A percentile compares a stretch with the other conserved stretches of the same genome.
These are phyloP conservation scores for Mycena epipterygia DNA, from an alignment of 768 basidiomycete genomes.

Conservation along the genomic window DNA sequence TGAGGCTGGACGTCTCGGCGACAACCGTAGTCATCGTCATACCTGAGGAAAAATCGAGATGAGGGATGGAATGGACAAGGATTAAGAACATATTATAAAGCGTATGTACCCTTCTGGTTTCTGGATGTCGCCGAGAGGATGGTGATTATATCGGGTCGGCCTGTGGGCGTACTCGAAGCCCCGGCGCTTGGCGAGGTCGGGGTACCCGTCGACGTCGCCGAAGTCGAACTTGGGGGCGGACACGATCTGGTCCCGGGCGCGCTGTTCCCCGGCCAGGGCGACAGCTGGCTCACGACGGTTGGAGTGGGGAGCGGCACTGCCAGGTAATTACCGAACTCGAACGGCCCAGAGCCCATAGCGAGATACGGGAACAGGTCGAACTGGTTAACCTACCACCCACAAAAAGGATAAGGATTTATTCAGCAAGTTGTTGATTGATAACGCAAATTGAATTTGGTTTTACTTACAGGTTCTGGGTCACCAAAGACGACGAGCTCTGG, in stretches of 20 bases:
- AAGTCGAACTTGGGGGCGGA: background rate
- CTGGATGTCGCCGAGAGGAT: slow-evolving; percentile 34
- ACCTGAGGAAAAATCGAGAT: background rate
- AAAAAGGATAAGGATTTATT: too few relatives aligned
- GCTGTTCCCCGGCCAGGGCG: slow-evolving; percentile 34
- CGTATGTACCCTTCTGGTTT: slow-evolving; percentile 36
- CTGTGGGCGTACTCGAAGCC: background rate
- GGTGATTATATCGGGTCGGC: background rate
- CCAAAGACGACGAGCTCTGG: slow-evolving; percentile 38
- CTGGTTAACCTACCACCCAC: slow-evolving; percentile 32
- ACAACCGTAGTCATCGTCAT: slow-evolving; percentile 30
- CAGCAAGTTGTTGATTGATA: too few relatives aligned
- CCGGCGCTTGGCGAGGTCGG: background rate
- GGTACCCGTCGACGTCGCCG: background rate
- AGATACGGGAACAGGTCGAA: slow-evolving; percentile 37
- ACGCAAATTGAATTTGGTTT: too few relatives aligned
- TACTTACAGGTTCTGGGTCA: slow-evolving; percentile 12
- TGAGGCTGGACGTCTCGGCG: slow-evolving; percentile 22
- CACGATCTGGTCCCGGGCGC: background rate
- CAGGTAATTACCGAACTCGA: slow-evolving; percentile 34
- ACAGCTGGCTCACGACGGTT: slow-evolving; percentile 35
- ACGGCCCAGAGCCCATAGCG: slow-evolving; percentile 34
- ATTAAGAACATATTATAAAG: too few relatives aligned
- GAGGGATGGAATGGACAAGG: background rate
- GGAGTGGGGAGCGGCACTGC: slow-evolving; percentile 26